phyloP scores from a whole-genome alignment of 495 filamentous ascomycete species.

The Symbiotaphrina buchneri region DNA sequence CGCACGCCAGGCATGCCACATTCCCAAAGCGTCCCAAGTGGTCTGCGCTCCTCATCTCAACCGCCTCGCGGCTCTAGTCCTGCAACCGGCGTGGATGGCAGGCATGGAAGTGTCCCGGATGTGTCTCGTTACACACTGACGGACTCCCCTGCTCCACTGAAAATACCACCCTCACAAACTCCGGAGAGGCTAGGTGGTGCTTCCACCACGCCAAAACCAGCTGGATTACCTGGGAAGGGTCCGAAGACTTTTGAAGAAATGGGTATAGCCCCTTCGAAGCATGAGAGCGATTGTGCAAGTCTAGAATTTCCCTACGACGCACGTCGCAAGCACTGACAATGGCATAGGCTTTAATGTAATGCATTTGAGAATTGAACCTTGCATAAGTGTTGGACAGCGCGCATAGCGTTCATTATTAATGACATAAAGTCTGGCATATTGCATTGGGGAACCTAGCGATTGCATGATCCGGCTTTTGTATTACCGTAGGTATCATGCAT shows the following conservation, averaged over 20 bases:
- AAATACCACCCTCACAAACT: conserved; percentile 13
- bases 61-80: background rate
- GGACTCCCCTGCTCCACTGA: no score
- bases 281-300: conserved; percentile 82
- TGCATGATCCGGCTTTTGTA: no score
- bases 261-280: conserved; percentile 65
- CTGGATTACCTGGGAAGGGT: conserved; percentile 59
- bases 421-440: no score
- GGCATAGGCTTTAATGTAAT: conserved; percentile 35
- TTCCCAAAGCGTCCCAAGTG: background rate
- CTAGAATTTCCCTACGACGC: no score
- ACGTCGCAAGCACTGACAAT: conserved; percentile 10
- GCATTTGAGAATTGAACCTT: conserved; percentile 1
- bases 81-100: background rate
- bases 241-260: conserved; percentile 97
- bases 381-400: no score
- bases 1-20: background rate
- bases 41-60: background rate
- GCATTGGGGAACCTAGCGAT: no score
- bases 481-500: no score
- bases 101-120: no score
- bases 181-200: conserved; percentile 11
- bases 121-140: no score
- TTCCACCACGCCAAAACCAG: conserved; percentile 12
- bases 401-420: no score